Percentiles rank a stretch among this genome's conserved stretches.
These are phyloP conservation scores for Coix lacrymajobi DNA, from an alignment of 176 grass and related monocot genomes.

Conservation along the genomic window DNA sequence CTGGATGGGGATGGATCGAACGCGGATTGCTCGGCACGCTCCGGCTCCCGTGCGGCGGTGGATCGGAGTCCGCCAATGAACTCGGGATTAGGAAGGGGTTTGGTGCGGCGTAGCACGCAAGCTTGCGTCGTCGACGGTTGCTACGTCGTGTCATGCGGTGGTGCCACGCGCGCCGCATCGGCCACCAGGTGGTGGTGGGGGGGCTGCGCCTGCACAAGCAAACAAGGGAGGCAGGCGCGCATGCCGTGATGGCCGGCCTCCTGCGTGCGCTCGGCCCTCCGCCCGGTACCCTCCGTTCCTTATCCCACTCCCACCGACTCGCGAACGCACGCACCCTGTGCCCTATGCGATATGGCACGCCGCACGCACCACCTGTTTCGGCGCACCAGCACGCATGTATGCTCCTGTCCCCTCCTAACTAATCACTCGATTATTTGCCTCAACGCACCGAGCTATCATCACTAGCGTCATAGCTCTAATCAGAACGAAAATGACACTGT, in stretches of 20 bases:
- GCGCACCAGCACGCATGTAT: background rate
- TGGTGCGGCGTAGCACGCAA: constrained; percentile 7
- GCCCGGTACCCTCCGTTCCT: no score
- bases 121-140: constrained; percentile 24
- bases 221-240: background rate
- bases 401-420: background rate
- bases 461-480: background rate
- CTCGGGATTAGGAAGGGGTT: background rate
- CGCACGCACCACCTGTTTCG: background rate
- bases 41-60: no score
- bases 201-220: no score
- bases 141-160: constrained; percentile 31
- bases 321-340: no score
- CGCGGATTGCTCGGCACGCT: background rate
- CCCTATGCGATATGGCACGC: no score
- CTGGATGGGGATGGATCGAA: background rate
- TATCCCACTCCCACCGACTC: constrained; percentile 6
- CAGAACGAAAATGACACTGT: background rate
- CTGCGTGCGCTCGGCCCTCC: no score
- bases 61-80: no score
- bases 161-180: background rate
- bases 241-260: background rate
- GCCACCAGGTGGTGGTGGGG: background rate
- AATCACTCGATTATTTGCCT: background rate
- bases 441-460: no score